Evolutionary conservation across 2,329 filamentous ascomycete genomes (phyloP).

Genomic region (Seiridium unicorne): DNA sequence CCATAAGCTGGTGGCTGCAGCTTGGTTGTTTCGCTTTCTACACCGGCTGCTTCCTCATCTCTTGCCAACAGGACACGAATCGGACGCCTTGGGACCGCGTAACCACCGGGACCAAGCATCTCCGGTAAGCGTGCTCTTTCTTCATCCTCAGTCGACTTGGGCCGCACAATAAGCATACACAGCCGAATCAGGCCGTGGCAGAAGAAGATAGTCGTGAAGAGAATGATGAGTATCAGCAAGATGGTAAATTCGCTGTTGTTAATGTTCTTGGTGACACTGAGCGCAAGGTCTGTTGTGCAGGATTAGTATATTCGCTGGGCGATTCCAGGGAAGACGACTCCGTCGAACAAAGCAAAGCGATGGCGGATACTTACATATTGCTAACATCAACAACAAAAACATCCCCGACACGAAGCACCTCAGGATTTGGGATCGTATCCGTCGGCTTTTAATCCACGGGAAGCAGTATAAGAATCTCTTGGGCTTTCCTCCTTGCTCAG

Average conservation of each 20-base stretch:
- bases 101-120: conserved; percentile 58
- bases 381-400: conserved; percentile 57
- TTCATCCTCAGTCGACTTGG: conserved; percentile 22
- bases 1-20: conserved; percentile 80
- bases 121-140: conserved; percentile 29
- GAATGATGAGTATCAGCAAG: conserved; percentile 74
- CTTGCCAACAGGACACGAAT: conserved; percentile 74
- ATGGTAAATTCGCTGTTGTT: conserved; percentile 73
- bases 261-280: conserved; percentile 65
- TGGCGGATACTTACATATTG: conserved; percentile 60
- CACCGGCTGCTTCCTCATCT: conserved; percentile 68
- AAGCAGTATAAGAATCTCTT: conserved; percentile 53
- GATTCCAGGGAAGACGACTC: not conserved
- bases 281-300: conserved; percentile 62
- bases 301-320: not conserved
- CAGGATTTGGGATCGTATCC: conserved; percentile 54
- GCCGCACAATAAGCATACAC: conserved; percentile 61
- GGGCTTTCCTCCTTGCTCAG: conserved; percentile 20
- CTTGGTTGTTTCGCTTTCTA: conserved; percentile 54
- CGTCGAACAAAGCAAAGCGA: not conserved
- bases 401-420: conserved; percentile 64
- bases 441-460: conserved; percentile 53
- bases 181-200: conserved; percentile 75
- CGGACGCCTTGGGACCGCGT: conserved; percentile 68
- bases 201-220: conserved; percentile 76